phyloP scores from a whole-genome alignment of 2,329 filamentous ascomycete genomes.

The Metarhizium humberi region DNA sequence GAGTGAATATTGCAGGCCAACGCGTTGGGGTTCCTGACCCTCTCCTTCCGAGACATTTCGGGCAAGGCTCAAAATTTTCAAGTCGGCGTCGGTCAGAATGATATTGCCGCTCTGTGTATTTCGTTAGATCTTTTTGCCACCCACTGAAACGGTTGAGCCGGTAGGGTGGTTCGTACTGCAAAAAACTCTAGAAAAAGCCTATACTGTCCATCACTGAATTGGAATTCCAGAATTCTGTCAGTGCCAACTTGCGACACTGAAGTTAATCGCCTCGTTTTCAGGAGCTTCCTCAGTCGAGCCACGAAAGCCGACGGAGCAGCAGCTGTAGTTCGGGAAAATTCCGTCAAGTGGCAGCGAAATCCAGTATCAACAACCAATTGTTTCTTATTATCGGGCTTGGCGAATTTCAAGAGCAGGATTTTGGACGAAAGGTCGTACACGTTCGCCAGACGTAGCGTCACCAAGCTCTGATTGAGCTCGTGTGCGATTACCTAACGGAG shows the following conservation, averaged over 20 bases:
- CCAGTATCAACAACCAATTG: slow-evolving; percentile 91
- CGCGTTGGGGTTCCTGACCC: slow-evolving; percentile 72
- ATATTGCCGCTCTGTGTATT: slow-evolving; percentile 70
- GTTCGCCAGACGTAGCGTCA: slow-evolving; percentile 76
- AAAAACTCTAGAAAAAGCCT: slow-evolving; percentile 91
- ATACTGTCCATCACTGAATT: slow-evolving; percentile 87
- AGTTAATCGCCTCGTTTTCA: slow-evolving; percentile 81
- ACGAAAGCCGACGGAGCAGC: slow-evolving; percentile 80
- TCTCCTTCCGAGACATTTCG: slow-evolving; percentile 73
- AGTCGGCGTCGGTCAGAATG: slow-evolving; percentile 76
- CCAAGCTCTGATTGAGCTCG: slow-evolving; percentile 72
- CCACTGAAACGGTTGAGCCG: background rate
- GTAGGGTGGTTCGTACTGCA: slow-evolving; percentile 36
- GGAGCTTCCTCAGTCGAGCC: slow-evolving; percentile 70
- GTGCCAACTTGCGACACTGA: slow-evolving; percentile 79
- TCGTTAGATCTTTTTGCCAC: background rate
- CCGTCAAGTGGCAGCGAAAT: slow-evolving; percentile 90
- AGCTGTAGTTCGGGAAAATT: slow-evolving; percentile 80
- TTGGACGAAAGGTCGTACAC: slow-evolving; percentile 94
- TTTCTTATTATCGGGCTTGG: slow-evolving; percentile 79
- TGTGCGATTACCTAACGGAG: slow-evolving; percentile 72
- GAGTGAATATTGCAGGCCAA: slow-evolving; percentile 70
- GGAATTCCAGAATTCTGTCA: slow-evolving; percentile 84
- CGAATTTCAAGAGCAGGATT: slow-evolving; percentile 92
- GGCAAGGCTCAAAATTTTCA: slow-evolving; percentile 73